Conservation (phyloP, 176 grass and related monocot species). For the Bolboschoenus planiculmis region DNA sequence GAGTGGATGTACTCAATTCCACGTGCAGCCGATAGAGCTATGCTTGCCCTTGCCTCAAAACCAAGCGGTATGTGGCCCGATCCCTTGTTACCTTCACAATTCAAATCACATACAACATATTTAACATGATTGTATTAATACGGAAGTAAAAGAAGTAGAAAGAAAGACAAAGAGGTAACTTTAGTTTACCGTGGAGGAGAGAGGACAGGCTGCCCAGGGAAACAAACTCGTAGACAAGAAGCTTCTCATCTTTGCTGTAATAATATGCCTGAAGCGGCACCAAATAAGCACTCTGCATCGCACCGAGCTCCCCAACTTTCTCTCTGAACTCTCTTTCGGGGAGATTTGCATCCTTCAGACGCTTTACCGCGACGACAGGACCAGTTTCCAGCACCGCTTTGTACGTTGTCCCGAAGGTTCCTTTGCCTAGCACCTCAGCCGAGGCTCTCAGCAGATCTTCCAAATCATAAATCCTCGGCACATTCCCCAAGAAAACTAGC, state of each 20-base stretch:
- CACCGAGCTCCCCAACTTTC: constrained; percentile 28
- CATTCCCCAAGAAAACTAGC: constrained; percentile 57
- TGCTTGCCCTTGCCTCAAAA: constrained; percentile 38
- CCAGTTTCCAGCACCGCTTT: constrained; percentile 68
- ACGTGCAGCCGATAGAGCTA: constrained; percentile 60
- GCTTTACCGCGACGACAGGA: constrained; percentile 49
- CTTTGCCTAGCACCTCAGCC: constrained; percentile 72
- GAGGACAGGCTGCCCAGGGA: constrained; percentile 58
- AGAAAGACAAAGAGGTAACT: neutral
- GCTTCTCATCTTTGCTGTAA: constrained; percentile 76
- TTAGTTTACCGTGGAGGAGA: constrained; percentile 57
- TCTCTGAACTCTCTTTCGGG: constrained; percentile 53
- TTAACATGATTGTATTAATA: neutral
- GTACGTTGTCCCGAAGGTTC: constrained; percentile 61
- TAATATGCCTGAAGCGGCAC: constrained; percentile 54
- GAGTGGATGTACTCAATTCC: constrained; percentile 74
- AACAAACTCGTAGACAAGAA: constrained; percentile 74
- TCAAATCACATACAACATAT: neutral
- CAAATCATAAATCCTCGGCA: constrained; percentile 57
- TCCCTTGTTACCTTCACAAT: constrained; percentile 27
- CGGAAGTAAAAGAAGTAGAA: neutral
- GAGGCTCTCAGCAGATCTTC: constrained; percentile 74
- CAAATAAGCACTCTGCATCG: constrained; percentile 44
- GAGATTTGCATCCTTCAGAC: constrained; percentile 50
- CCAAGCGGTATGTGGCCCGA: constrained; percentile 29